phyloP scores from a whole-genome alignment of 1,284 basidiomycete genomes.

The Austroboletus niveus region DNA sequence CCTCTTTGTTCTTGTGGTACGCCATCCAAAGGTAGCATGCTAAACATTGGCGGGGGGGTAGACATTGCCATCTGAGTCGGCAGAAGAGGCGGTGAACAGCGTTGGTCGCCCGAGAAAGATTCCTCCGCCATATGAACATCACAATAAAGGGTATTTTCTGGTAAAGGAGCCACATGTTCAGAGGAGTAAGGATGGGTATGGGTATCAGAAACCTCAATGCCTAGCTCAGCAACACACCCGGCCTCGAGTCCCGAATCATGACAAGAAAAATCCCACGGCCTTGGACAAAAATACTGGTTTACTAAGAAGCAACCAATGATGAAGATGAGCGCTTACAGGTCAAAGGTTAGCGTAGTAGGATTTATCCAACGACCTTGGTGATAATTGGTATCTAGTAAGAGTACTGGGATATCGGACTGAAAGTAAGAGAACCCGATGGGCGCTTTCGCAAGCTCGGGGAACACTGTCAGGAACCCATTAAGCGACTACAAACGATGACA shows the following conservation, averaged over 20 bases:
- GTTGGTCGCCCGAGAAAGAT: constrained; percentile 5
- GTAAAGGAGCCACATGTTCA: not conserved
- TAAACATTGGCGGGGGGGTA: not conserved
- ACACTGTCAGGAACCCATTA: constrained; percentile 15
- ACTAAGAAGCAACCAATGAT: not conserved
- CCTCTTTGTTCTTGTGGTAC: not conserved
- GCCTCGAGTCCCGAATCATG: constrained; percentile 21
- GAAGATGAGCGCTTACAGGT: constrained; percentile 19
- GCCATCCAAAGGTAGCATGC: not conserved
- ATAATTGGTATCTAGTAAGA: constrained; percentile 18
- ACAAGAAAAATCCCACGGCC: constrained; percentile 30
- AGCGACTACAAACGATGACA: constrained; percentile 17
- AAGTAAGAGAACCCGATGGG: constrained; percentile 23
- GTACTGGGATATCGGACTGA: constrained; percentile 29
- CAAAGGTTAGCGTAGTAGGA: constrained; percentile 18
- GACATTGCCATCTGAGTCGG: not conserved
- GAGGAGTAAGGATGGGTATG: not conserved
- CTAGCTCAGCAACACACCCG: not conserved
- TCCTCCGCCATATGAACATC: constrained; percentile 16
- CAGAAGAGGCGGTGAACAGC: not conserved
- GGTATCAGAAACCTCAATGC: not conserved
- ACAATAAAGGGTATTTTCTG: not conserved
- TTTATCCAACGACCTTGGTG: constrained; percentile 17
- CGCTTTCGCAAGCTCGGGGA: constrained; percentile 25
- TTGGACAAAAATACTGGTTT: constrained; percentile 3